Percentiles rank a stretch among this genome's conserved stretches.
These are phyloP conservation scores for Phytophthora pinifolia DNA, from an alignment of 352 stramenopile species.

Conservation along the genomic window DNA sequence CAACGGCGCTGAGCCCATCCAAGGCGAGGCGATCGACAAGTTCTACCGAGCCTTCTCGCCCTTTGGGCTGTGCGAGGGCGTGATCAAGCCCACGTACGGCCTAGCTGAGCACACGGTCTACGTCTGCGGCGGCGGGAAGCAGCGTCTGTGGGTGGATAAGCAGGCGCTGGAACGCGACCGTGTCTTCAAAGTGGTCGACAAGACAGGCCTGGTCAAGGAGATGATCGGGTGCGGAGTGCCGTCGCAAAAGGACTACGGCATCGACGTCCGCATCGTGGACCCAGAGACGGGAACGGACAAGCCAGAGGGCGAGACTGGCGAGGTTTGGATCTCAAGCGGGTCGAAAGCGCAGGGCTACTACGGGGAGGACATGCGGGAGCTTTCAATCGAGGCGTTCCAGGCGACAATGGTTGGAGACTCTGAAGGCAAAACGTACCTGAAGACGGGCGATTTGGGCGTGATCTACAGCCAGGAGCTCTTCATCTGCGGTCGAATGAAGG, in stretches of 20 bases:
- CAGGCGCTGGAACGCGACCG: slow-evolving; percentile 83
- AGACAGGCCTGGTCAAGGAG: slow-evolving; percentile 42
- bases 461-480: slow-evolving; percentile 95
- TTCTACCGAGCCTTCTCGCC: slow-evolving; percentile 91
- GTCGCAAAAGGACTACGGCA: slow-evolving; percentile 70
- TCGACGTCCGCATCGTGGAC: slow-evolving; percentile 95
- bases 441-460: slow-evolving; percentile 98
- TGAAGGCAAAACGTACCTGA: slow-evolving; percentile 72
- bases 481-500: slow-evolving; percentile 98
- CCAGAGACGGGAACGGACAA: slow-evolving; percentile 54
- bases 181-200: slow-evolving; percentile 45
- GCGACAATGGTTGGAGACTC: slow-evolving; percentile 56
- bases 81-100: slow-evolving; percentile 98
- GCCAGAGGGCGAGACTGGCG: slow-evolving; percentile 67
- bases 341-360: slow-evolving; percentile 97
- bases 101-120: slow-evolving; percentile 99
- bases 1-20: slow-evolving; percentile 98
- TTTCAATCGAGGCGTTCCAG: slow-evolving; percentile 91
- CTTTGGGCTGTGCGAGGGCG: slow-evolving; percentile 81
- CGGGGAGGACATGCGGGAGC: slow-evolving; percentile 62
- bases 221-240: slow-evolving; percentile 96
- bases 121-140: slow-evolving; percentile 92
- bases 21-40: slow-evolving; percentile 77
- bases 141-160: slow-evolving; percentile 91
- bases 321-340: slow-evolving; percentile 87